phyloP scores from a whole-genome alignment of 805 yeast species.

The Cyberlindnera euphorbiiphila region DNA sequence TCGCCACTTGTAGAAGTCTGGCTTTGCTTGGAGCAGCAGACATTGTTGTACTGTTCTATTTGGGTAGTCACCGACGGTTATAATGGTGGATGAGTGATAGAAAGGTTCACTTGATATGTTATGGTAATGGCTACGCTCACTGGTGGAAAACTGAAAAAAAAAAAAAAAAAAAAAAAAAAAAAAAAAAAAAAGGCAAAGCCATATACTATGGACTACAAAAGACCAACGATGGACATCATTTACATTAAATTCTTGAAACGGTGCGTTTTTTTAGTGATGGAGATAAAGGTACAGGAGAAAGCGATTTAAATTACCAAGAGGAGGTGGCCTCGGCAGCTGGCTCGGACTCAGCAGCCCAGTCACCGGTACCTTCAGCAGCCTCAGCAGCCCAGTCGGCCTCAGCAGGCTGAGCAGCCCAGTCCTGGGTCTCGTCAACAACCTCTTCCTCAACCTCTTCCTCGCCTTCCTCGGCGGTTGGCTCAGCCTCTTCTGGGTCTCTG shows the following conservation, averaged over 20 bases:
- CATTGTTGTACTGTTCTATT: conserved; percentile 21
- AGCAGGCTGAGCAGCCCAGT: conserved; percentile 64
- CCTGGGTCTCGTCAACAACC: conserved; percentile 53
- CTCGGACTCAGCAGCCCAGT: conserved; percentile 48
- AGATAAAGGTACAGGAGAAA: conserved; percentile 12
- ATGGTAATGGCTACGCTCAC: too few species aligned
- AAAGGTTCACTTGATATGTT: too few species aligned
- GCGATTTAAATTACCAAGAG: conserved; percentile 26
- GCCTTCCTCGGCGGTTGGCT: conserved; percentile 63
- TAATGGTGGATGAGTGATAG: too few species aligned
- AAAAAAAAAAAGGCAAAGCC: too few species aligned
- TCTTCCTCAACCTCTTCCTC: conserved; percentile 51
- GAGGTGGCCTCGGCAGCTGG: conserved; percentile 29
- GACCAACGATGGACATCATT: conserved; percentile 25
- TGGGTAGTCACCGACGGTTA: too few species aligned
- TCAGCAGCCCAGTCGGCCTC: conserved; percentile 77
- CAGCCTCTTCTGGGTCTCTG: conserved; percentile 99
- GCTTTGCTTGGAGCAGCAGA: conserved; percentile 31
- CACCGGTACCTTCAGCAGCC: conserved; percentile 61
- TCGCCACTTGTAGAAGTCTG: conserved; percentile 53
- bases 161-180: too few species aligned
- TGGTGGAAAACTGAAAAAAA: too few species aligned
- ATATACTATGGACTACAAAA: too few species aligned
- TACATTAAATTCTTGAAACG: conserved; percentile 26
- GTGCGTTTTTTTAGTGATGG: conserved; percentile 10